Conservation (phyloP, 176 grass and related monocot genomes). For the Carex kokanica region DNA sequence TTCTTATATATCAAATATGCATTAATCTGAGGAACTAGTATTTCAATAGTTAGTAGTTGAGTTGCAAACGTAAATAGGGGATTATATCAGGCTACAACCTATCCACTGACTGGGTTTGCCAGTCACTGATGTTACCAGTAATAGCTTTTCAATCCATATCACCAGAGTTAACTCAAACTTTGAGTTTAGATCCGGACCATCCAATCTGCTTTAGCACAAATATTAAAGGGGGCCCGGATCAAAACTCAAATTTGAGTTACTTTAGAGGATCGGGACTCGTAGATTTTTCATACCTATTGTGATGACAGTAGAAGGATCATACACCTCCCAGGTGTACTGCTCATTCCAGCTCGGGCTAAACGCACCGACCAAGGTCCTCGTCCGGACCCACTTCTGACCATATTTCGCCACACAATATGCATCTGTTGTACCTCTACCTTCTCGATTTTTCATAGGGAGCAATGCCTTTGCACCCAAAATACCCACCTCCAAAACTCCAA, state of each 20-base stretch:
- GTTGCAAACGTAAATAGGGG: background rate
- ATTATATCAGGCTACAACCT: background rate
- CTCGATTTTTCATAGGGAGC: conserved; percentile 66
- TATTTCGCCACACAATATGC: conserved; percentile 89
- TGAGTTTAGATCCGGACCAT: too few species aligned
- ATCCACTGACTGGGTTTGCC: background rate
- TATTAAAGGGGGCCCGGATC: too few species aligned
- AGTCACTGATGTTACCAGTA: background rate
- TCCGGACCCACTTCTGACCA: conserved; percentile 94
- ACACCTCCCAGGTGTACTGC: conserved; percentile 95
- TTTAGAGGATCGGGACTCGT: too few species aligned
- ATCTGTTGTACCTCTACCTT: conserved; percentile 64
- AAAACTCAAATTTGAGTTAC: too few species aligned
- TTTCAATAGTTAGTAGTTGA: background rate
- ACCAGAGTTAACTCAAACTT: too few species aligned
- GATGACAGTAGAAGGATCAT: conserved; percentile 84
- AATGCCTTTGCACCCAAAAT: conserved; percentile 58
- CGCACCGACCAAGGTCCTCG: conserved; percentile 67
- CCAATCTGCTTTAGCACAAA: too few species aligned
- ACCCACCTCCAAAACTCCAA: conserved; percentile 80
- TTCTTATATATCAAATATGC: background rate
- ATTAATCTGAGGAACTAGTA: background rate
- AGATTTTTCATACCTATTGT: conserved; percentile 49
- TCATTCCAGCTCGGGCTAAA: conserved; percentile 69
- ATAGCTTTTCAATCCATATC: too few species aligned